Evolutionary conservation across 192 early-diverging fungal genomes (phyloP).

Genomic region (Rhizophagus sp.): DNA sequence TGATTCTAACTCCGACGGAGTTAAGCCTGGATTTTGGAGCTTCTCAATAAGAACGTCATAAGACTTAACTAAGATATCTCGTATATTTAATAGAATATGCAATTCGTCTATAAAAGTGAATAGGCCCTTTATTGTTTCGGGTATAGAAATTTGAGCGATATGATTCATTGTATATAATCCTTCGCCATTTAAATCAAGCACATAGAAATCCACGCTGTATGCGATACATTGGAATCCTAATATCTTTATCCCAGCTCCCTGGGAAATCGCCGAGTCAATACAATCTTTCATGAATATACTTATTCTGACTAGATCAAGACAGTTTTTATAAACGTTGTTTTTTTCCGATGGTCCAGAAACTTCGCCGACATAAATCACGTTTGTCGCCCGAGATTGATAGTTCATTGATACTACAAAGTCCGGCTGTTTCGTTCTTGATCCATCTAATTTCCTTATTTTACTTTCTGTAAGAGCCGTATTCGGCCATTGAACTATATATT

Average conservation of each 20-base stretch:
- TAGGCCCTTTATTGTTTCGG: slow-evolving; percentile 3
- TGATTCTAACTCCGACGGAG: background rate
- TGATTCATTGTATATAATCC: background rate
- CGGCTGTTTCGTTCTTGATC: too few species aligned
- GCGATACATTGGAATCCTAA: slow-evolving; percentile 6
- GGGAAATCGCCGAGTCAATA: background rate
- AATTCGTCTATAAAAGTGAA: background rate
- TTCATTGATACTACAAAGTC: background rate
- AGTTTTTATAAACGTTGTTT: background rate
- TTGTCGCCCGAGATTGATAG: background rate
- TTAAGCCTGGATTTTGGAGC: background rate
- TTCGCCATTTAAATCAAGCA: background rate
- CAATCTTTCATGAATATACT: background rate
- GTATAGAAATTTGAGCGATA: background rate
- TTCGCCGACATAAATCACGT: too few species aligned
- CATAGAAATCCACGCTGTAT: slow-evolving; percentile 4
- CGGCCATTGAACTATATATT: background rate
- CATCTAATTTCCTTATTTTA: background rate
- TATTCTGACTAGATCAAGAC: background rate
- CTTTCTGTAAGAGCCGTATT: background rate
- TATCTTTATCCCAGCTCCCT: background rate
- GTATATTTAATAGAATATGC: background rate
- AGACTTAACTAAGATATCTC: background rate
- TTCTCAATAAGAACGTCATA: background rate
- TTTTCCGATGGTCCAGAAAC: background rate